A percentile compares a stretch with the other conserved stretches of the same genome.
These are phyloP conservation scores for Apocynum venetum DNA, from an alignment of 257 asterid species.

Conservation along the genomic window DNA sequence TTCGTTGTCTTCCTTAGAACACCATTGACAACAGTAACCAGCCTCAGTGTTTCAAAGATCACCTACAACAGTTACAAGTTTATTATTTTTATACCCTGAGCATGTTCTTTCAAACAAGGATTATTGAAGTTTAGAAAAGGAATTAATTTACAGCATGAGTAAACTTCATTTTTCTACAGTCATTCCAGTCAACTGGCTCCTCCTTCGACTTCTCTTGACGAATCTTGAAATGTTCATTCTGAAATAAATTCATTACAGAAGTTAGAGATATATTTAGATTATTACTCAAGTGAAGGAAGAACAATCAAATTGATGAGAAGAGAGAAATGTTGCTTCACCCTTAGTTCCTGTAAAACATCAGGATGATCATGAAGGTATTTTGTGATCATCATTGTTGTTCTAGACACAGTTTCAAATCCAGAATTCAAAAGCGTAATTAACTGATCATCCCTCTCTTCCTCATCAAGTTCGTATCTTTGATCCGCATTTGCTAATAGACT, in stretches of 20 bases:
- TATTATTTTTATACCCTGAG: too few species aligned
- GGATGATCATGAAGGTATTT: conserved; percentile 93
- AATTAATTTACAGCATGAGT: conserved; percentile 60
- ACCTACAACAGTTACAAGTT: conserved; percentile 30
- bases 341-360: conserved; percentile 64
- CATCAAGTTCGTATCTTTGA: conserved; percentile 50
- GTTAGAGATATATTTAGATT: background rate
- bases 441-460: conserved; percentile 73
- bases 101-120: background rate
- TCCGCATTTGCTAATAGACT: conserved; percentile 39
- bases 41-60: conserved; percentile 52
- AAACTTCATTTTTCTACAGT: conserved; percentile 57
- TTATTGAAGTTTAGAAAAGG: too few species aligned
- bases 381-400: conserved; percentile 90
- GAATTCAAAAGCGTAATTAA: conserved; percentile 70
- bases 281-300: too few species aligned
- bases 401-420: conserved; percentile 85
- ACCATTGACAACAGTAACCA: conserved; percentile 64
- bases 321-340: conserved; percentile 35
- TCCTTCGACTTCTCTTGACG: conserved; percentile 33
- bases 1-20: conserved; percentile 58
- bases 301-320: background rate
- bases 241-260: background rate
- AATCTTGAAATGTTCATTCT: conserved; percentile 67
- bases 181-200: conserved; percentile 56